Base-by-base conservation (phyloP, 2,329 filamentous ascomycete genomes). In the Volutella citrinella region DNA sequence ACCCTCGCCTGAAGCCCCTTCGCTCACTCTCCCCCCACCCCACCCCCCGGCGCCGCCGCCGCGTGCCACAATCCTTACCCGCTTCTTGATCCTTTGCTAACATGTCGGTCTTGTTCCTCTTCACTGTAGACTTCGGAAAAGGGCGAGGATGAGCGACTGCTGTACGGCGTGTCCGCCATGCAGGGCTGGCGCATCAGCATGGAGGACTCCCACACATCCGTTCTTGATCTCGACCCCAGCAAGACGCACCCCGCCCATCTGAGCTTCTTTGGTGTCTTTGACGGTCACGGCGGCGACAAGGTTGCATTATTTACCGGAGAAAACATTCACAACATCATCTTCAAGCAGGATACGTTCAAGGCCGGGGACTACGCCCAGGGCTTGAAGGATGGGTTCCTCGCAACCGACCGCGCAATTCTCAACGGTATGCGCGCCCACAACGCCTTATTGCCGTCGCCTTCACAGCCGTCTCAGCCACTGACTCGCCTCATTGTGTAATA, bases 161-260 rank as follows among this genome's bases (percentile, higher is more conserved):
- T 93, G 61, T 98, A 87, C 66, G 93, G 93, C 60, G 82, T 97
- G 49, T 98, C 93, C 49, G 89, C 89, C 67, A 98, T 98, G 93
- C 93, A 98, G 69, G 93, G 93, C 73, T 98, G 93, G 93, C 86
- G 93, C 70, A 97, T 98, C 70, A 95, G 87, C 73, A 98, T 98
- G 93, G 93, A 98, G 66, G 93, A 98, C 63, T 82, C 93, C 46
- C 93, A 98, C 69, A 87, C 87, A 43, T 78, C 86, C 36, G 71
- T 97, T 32, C 84, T 98, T 60, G 87, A 97, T 65, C 80, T 97
- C 38, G 60, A 61, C 40, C 73, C 78, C 17, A 70, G 80, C 48
- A 76, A 83, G 52, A 79, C 80, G 32, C 76, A 83, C 52, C 71
- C 82, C 54, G 79, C 83, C 54, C 82, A 85, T 59, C 74, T 97